These are phyloP conservation scores for Pleoardoris graminearum DNA, from an alignment of 2,329 filamentous ascomycete genomes.

Conservation along the genomic window DNA sequence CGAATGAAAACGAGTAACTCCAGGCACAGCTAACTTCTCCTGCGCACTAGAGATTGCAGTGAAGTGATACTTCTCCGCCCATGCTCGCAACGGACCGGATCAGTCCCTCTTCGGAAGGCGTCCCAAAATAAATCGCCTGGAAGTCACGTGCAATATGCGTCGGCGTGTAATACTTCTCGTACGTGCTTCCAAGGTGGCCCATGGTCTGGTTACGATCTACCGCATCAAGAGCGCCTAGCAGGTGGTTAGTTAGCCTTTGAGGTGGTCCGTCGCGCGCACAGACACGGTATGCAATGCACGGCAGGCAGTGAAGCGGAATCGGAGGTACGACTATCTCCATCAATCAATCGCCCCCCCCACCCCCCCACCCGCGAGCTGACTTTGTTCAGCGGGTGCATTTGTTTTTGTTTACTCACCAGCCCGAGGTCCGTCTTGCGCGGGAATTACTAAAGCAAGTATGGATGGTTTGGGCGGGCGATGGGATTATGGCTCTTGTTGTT, in stretches of 20 bases:
- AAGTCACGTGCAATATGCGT: too few relatives aligned
- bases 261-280: too few relatives aligned
- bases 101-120: slow-evolving; percentile 11
- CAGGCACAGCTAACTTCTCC: too few relatives aligned
- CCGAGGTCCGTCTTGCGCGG: too few relatives aligned
- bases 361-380: neutral
- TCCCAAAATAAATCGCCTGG: slow-evolving; percentile 17
- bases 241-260: too few relatives aligned
- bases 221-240: neutral
- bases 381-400: neutral
- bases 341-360: neutral
- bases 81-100: slow-evolving; percentile 19
- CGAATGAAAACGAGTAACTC: too few relatives aligned
- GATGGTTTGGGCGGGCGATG: too few relatives aligned
- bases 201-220: slow-evolving; percentile 2
- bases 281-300: neutral
- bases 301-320: slow-evolving; percentile 1
- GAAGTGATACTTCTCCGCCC: slow-evolving; percentile 15
- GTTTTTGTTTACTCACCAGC: neutral
- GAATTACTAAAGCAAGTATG: too few relatives aligned
- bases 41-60: neutral
- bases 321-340: neutral
- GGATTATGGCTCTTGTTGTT: too few relatives aligned
- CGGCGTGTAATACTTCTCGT: too few relatives aligned
- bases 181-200: neutral